Evolutionary conservation across 1,284 basidiomycete genomes (phyloP).

Genomic region (Psilocybe mexicana): DNA sequence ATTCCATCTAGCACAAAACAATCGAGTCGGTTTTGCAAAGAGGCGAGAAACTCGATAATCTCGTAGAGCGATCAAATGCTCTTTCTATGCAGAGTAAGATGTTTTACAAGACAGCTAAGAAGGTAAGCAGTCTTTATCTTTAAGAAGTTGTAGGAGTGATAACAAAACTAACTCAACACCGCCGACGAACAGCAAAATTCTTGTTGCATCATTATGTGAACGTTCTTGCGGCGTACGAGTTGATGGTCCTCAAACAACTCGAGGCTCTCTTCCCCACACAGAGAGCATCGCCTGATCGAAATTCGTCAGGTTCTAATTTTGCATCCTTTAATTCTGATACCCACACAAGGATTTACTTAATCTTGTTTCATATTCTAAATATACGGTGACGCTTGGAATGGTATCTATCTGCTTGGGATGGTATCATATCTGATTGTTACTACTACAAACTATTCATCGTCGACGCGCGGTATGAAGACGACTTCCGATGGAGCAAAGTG

Average conservation of each 20-base stretch:
- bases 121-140: conserved; percentile 49
- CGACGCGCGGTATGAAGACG: too few relatives aligned
- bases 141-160: background rate
- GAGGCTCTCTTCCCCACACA: background rate
- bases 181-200: conserved; percentile 48
- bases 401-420: background rate
- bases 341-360: conserved; percentile 12
- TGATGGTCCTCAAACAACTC: too few relatives aligned
- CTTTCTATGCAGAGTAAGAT: conserved; percentile 92
- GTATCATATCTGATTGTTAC: background rate
- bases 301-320: conserved; percentile 17
- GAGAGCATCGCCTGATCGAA: background rate
- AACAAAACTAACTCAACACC: too few relatives aligned
- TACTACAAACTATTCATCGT: too few relatives aligned
- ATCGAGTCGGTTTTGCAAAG: conserved; percentile 97
- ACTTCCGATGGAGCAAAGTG: too few relatives aligned
- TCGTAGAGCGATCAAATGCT: conserved; percentile 93
- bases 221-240: background rate
- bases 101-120: conserved; percentile 94
- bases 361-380: background rate
- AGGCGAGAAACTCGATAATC: conserved; percentile 96
- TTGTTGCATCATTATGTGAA: conserved; percentile 44
- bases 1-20: conserved; percentile 84
- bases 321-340: conserved; percentile 20
- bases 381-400: background rate